Evolutionary conservation across 208 protist genomes (phyloP), one percentile per base, ranked within the genome.

Genomic region (Trypanosomatidae sp.): DNA sequence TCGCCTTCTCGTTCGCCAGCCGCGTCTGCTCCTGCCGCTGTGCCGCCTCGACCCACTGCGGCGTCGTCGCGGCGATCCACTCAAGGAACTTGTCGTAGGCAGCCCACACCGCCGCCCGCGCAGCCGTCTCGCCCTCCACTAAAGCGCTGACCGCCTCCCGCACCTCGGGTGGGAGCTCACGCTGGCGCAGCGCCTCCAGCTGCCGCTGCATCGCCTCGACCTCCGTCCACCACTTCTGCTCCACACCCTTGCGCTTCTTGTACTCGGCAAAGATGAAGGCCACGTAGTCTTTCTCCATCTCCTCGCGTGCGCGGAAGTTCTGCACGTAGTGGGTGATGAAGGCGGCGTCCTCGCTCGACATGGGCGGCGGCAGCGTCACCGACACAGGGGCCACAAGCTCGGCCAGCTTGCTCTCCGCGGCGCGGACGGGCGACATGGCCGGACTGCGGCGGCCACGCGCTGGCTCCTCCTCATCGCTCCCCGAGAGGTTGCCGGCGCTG

Each of bases 251-350:
- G 36, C 91, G 91, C 66, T 83, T 83, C 49, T 81, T 84, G 82
- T 93, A 96, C 77, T 96, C 91, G n/a, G 85, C 19, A 50, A 92
- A 93, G 39, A 89, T 59, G n/a, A 96, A 74, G 19, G 79, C 76
- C 9, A 94, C 75, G 69, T 93, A 90, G 13, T 33, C 30, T 60
- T 77, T 69, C 65, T 93, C 91, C 41, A 41, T 71, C 69, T 73
- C 71, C 72, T 83, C 80, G 41, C 39, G 17, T 28, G 59, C 56
- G 9, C 17, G 46, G 47, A 72, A 77, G 59, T 33, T 46, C 8
- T 52, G 66, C 7, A 76, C 56, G 41, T 73, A 75, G 25, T 65
- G 69, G 3, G 46, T 44, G 3, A 75, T 44, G 44, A 68, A 68
- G 9, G 69, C 59, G n/a, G 17, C 47, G 47, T 76, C 76, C 25